Percentiles rank a stretch among this genome's conserved stretches.
These are phyloP conservation scores for Geranomyces variabilis DNA, from an alignment of 192 early-diverging fungal genomes.

Conservation along the genomic window DNA sequence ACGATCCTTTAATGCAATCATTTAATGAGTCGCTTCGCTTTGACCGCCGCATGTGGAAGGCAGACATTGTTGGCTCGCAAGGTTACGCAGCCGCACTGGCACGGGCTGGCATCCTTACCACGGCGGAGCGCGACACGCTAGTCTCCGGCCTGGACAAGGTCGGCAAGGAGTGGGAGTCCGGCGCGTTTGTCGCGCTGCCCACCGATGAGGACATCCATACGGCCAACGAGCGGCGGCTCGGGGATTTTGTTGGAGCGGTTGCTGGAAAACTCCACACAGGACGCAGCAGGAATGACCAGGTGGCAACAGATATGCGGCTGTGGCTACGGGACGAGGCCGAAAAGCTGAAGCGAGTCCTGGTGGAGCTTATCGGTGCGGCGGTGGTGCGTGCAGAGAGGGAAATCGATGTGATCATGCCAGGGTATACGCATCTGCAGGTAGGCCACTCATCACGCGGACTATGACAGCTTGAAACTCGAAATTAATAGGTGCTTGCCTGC, in stretches of 20 bases:
- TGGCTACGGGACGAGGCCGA: constrained; percentile 85
- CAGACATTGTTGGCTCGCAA: constrained; percentile 85
- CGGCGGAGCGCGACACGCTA: constrained; percentile 71
- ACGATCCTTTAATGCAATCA: constrained; percentile 94
- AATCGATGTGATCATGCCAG: constrained; percentile 96
- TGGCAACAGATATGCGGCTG: constrained; percentile 95
- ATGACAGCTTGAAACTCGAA: too few relatives aligned
- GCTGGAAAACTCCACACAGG: constrained; percentile 98
- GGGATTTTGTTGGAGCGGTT: constrained; percentile 87
- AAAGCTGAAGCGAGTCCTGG: constrained; percentile 66
- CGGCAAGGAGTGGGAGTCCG: constrained; percentile 77
- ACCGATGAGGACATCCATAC: constrained; percentile 99
- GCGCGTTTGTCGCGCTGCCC: constrained; percentile 68
- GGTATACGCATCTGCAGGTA: constrained; percentile 97
- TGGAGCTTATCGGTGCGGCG: constrained; percentile 74
- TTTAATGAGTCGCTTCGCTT: constrained; percentile 96
- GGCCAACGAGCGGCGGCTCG: constrained; percentile 94
- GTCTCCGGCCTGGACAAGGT: constrained; percentile 78
- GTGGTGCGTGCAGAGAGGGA: constrained; percentile 84
- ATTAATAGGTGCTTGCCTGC: too few relatives aligned
- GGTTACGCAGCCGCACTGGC: constrained; percentile 86
- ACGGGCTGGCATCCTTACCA: constrained; percentile 73
- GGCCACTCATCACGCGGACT: too few relatives aligned
- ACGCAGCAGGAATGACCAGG: constrained; percentile 95
- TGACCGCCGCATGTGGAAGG: constrained; percentile 90